Evolutionary conservation across 345 rosid species (phyloP), one percentile per base, ranked within the genome.

Genomic region (Euphorbia tirucalli): DNA sequence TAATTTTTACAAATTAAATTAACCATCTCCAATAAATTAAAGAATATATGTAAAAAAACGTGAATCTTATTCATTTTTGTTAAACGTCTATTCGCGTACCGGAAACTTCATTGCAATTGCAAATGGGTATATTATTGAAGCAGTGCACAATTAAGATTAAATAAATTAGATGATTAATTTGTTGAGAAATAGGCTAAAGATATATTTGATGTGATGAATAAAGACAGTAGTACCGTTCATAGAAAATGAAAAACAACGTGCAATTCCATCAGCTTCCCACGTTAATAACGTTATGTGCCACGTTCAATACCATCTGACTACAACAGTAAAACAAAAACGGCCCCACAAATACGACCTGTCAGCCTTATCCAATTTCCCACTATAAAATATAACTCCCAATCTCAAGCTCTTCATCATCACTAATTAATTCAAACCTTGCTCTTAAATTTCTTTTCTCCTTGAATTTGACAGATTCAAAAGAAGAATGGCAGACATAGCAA

Each of bases 401-500:
- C 52, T 46, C 11, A 41, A 2, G 1, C 14, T 11, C 11, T 46
- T 11, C 2, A 46, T 46, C 52, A 46, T 13, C 16, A 46, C 5
- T 46, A 11, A 46, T 3, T 46, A 8, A 13, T 46, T 46, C 15
- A 13, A 44, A 3, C 41, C 41, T 37, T 37, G 41, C 8, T 37
- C 41, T 37, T 37, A 37, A n/a, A n/a, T n/a, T n/a, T 35, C 39
- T 35, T 35, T 3, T 35, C 3, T 35, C 7, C 39, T 35, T 35
- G 39, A 35, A 35, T 35, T 35, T 35, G n/a, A n/a, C n/a, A n/a
- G n/a, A n/a, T 35, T 3, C 3, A 11, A 73, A 16, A 13, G 13
- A 60, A 11, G 19, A 16, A 86, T 88, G 93, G 77, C 93, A 1
- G 93, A 86, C 43, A 88, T 88, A 65, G 93, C 90, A 37, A 79